Conservation (phyloP, 1,284 basidiomycete genomes). For the Xanthoconium separans region DNA sequence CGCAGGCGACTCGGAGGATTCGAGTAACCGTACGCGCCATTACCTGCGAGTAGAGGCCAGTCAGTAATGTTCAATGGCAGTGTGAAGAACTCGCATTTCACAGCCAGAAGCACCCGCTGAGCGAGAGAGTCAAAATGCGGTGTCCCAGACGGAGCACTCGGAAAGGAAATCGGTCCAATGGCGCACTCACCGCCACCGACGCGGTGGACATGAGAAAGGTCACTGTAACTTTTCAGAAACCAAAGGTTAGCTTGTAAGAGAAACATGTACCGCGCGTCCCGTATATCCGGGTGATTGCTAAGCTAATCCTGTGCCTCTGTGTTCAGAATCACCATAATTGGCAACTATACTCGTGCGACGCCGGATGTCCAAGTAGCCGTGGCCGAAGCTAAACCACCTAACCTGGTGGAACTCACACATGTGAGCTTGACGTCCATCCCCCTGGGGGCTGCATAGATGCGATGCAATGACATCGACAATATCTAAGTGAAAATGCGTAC, state of each 20-base stretch:
- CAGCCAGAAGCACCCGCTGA: constrained; percentile 32
- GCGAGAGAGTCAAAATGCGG: constrained; percentile 29
- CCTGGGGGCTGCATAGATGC: constrained; percentile 16
- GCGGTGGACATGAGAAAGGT: constrained; percentile 19
- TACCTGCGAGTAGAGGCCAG: constrained; percentile 17
- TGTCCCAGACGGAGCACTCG: constrained; percentile 16
- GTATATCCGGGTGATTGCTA: constrained; percentile 20
- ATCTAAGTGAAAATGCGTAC: constrained; percentile 12
- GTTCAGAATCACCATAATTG: not conserved
- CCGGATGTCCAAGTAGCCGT: constrained; percentile 25
- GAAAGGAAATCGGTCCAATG: constrained; percentile 16
- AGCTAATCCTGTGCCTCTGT: constrained; percentile 27
- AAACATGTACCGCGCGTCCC: constrained; percentile 12
- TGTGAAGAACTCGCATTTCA: constrained; percentile 34
- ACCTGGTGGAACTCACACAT: constrained; percentile 4
- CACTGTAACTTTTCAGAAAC: constrained; percentile 9
- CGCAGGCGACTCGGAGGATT: constrained; percentile 29
- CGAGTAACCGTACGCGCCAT: constrained; percentile 32
- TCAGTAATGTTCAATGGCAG: constrained; percentile 26
- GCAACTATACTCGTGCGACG: not conserved
- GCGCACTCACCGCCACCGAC: constrained; percentile 34
- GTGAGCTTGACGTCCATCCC: constrained; percentile 6
- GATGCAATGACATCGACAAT: constrained; percentile 21
- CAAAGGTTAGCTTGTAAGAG: constrained; percentile 8
- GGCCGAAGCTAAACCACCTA: constrained; percentile 13